Conservation (phyloP, 192 early-diverging fungal genomes). For the Entophlyctis luteolus region DNA sequence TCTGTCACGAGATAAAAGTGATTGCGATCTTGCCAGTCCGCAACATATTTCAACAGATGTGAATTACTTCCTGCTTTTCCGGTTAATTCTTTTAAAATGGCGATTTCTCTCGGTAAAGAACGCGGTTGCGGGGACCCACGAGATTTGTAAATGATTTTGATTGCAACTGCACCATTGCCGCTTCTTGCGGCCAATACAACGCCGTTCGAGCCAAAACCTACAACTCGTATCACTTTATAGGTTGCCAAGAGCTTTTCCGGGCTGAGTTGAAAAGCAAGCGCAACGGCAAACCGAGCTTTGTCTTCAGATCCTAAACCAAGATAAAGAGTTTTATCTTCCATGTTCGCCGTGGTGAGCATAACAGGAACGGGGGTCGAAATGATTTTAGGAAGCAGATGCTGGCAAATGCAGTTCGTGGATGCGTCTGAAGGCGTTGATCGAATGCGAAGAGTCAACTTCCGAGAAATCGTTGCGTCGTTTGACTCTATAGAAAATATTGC, state of each 20-base stretch:
- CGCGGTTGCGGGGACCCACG: background rate
- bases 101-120: slow-evolving; percentile 5
- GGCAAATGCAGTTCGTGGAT: too few species aligned
- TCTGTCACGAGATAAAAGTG: slow-evolving; percentile 32
- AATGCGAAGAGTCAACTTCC: too few species aligned
- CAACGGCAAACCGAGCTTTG: slow-evolving; percentile 8
- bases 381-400: too few species aligned
- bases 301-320: background rate
- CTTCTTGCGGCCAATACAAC: background rate
- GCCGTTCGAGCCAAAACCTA: slow-evolving; percentile 31
- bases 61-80: background rate
- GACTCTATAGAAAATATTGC: too few species aligned
- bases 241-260: background rate
- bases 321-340: slow-evolving; percentile 8
- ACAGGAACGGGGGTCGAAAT: too few species aligned
- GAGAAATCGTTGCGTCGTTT: too few species aligned
- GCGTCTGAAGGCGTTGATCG: too few species aligned
- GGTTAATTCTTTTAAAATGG: background rate
- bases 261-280: slow-evolving; percentile 4
- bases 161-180: background rate
- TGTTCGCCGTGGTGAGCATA: too few species aligned
- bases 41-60: background rate
- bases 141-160: slow-evolving; percentile 25
- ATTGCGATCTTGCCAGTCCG: slow-evolving; percentile 5
- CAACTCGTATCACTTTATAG: background rate